Evolutionary conservation across 2,329 filamentous ascomycete genomes (phyloP), one percentile per base, ranked within the genome.

Genomic region (Colletotrichum sp.): DNA sequence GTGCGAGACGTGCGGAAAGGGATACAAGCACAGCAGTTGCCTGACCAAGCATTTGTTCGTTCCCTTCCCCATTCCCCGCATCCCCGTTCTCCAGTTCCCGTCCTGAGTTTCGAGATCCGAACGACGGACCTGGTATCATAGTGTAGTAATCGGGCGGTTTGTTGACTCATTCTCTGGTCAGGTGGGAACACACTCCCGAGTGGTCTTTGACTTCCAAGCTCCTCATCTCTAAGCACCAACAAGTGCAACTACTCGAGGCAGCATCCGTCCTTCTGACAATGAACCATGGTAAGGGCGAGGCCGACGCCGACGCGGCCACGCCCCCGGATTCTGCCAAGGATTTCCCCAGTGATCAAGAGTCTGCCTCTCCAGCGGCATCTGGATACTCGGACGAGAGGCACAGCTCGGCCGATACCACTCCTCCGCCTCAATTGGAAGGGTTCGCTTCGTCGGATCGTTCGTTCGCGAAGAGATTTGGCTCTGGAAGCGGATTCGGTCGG

Each of bases 11-110:
- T 99, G 97, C 89, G 96, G 96, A 85, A 99, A 99, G 90, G 95
- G 95, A 87, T 99, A 99, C 92, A 99, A 99, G 92, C 97, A 99
- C 90, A 98, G 96, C 92, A 98, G 97, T 89, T 99, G 97, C 92
- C 92, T 99, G 89, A 97, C 95, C 84, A 99, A 98, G 92, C 97
- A 99, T 93, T 93, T 98, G 97, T 98, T 93, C 91, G 97, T 98
- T 90, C 87, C 90, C 92, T 90, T 88, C 86, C 86, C 86, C 86
- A 86, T 85, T 82, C 83, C 82, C 81, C 80, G 78, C 79, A 79
- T 82, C 79, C 83, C 80, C 82, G 77, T 81, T 82, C 36, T 58
- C 13, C 31, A 31, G 12, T 63, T 64, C 47, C 61, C 33, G 18
- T 62, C 47, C 18, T 43, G 61, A 8, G 24, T 62, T 29, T 27